Conservation (phyloP, 768 basidiomycete species). For the Tephrocybe sp. region DNA sequence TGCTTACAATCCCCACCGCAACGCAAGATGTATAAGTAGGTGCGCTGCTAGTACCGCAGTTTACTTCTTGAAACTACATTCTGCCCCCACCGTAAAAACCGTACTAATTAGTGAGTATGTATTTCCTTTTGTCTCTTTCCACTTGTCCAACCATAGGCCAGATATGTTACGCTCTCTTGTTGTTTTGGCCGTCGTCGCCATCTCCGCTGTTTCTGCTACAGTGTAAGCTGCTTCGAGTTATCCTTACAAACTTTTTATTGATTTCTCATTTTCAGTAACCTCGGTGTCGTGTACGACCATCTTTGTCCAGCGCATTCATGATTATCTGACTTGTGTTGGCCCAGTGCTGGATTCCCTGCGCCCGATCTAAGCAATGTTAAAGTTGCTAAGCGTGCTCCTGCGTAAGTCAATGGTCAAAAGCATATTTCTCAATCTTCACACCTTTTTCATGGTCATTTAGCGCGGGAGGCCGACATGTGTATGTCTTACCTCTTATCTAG, state of each 20-base stretch:
- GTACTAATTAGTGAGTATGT: neutral
- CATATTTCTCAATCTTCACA: neutral
- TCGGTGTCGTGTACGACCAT: slow-evolving; percentile 3
- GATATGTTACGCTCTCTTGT: slow-evolving; percentile 12
- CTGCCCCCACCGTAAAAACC: neutral
- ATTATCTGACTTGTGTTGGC: neutral
- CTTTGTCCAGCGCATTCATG: neutral
- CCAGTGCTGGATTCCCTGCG: slow-evolving; percentile 12
- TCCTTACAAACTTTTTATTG: too few relatives aligned
- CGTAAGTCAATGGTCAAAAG: slow-evolving; percentile 11
- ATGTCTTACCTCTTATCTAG: neutral
- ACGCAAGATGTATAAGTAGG: slow-evolving; percentile 1
- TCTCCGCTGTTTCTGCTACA: slow-evolving; percentile 11
- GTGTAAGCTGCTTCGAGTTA: slow-evolving; percentile 2
- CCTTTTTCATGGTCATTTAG: neutral
- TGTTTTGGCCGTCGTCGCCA: slow-evolving; percentile 3
- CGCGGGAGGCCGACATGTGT: neutral
- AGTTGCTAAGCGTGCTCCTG: slow-evolving; percentile 5
- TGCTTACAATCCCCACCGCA: slow-evolving; percentile 1
- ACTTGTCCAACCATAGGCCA: neutral
- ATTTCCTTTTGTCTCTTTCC: neutral
- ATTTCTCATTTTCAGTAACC: neutral
- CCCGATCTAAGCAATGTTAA: slow-evolving; percentile 11
- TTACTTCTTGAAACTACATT: neutral
- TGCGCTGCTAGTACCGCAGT: neutral